A percentile compares a stretch with the other conserved stretches of the same genome.
These are phyloP conservation scores for Colletotrichum magnum DNA, from an alignment of 2,329 filamentous ascomycete genomes.

Conservation along the genomic window DNA sequence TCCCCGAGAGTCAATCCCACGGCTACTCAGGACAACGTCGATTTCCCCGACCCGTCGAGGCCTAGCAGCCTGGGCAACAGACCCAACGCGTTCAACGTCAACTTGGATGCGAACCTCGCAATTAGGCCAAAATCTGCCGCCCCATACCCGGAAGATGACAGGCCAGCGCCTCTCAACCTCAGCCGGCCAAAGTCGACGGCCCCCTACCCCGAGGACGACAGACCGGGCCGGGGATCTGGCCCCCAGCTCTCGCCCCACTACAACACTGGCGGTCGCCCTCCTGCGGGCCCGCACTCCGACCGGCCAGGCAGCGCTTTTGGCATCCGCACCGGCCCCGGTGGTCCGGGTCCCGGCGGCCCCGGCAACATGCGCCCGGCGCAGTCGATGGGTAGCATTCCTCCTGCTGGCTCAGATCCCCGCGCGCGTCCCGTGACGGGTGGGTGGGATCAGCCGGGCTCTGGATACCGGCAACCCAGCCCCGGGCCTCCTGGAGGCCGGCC, in stretches of 20 bases:
- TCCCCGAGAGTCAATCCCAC: conserved; percentile 58
- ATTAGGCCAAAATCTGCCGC: conserved; percentile 69
- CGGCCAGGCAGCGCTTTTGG: conserved; percentile 68
- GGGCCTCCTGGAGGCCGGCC: conserved; percentile 48
- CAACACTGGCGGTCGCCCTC: conserved; percentile 64
- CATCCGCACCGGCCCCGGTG: conserved; percentile 56
- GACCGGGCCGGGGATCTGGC: conserved; percentile 43
- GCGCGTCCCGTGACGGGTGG: conserved; percentile 60
- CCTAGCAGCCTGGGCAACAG: conserved; percentile 54
- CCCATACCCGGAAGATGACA: conserved; percentile 80
- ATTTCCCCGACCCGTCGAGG: conserved; percentile 64
- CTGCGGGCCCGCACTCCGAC: conserved; percentile 63
- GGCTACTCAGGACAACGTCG: conserved; percentile 54
- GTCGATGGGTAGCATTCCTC: conserved; percentile 61
- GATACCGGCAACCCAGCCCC: conserved; percentile 58
- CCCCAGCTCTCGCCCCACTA: conserved; percentile 56
- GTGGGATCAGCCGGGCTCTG: conserved; percentile 60
- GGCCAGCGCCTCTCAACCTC: conserved; percentile 64
- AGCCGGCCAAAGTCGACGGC: conserved; percentile 62
- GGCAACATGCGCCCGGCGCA: conserved; percentile 56
- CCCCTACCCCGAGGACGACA: conserved; percentile 69
- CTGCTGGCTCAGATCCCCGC: conserved; percentile 57
- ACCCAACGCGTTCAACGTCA: conserved; percentile 66
- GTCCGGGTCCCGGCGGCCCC: conserved; percentile 22
- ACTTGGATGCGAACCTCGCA: conserved; percentile 56